Evolutionary conservation across 129 eudicot genomes (phyloP), one percentile per base, ranked within the genome.

Genomic region (Flaveria robusta): DNA sequence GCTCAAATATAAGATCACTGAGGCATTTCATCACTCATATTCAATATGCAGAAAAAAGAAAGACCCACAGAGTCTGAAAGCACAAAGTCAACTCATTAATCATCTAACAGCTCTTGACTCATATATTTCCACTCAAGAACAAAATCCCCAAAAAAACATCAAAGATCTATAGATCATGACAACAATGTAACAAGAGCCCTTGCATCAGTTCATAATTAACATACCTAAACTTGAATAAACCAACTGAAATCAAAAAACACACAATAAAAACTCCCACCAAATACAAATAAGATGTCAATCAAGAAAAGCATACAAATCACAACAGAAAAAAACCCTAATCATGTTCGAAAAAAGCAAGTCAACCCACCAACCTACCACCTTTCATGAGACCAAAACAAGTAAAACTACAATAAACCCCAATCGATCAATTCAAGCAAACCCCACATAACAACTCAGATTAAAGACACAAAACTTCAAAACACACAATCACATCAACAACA

Each of bases 341-440:
- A 22, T 70, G 71, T 51, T 20, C 29, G 9, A 58, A 69, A 67
- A 67, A 52, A 71, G 0, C n/a, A 91, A 91, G 93, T 88, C 93
- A 91, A 88, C 92, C 55, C 90, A 77, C 85, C 92, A 88, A 88
- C 90, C 89, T 87, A 88, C 92, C 92, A 88, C 95, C 95, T 88
- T 92, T 85, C 81, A 46, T 76, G 73, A 63, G 79, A 78, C 14
- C 29, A 77, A 66, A 70, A 67, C 52, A 43, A 68, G 27, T 60
- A 20, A 74, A 24, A 71, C 27, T 7, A 67, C 51, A 56, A 79
- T 41, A 56, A 69, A 49, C 78, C 82, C 10, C 59, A 34, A 5
- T 34, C 39, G 1, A 34, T 34, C 39, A 34, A 34, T 34, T 34
- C 39, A 67, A 76, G 26, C 37, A 77, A 75, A 66, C 37, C 45